Conservation (phyloP, 495 filamentous ascomycete genomes). For the Tetracladium setigerum region DNA sequence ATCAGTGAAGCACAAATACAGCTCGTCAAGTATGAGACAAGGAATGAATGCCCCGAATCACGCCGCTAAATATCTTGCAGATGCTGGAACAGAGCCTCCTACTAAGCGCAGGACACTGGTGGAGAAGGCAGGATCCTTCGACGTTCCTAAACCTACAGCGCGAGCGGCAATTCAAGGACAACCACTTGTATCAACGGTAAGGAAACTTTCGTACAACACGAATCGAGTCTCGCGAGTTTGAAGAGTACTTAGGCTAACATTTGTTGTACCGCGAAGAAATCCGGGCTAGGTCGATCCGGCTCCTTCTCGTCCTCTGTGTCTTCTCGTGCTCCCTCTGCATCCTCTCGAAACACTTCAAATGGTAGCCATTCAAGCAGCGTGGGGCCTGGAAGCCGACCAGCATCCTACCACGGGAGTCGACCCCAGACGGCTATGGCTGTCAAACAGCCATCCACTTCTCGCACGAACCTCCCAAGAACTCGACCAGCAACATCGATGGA, state of each 20-base stretch:
- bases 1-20: conserved; percentile 29
- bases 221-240: background rate
- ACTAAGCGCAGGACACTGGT: conserved; percentile 52
- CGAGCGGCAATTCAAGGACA: conserved; percentile 28
- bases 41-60: background rate
- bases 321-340: conserved; percentile 32
- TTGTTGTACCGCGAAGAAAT: background rate
- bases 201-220: too few species aligned
- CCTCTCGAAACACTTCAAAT: conserved; percentile 41
- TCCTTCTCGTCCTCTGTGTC: conserved; percentile 22
- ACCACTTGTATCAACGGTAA: conserved; percentile 20
- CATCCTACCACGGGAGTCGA: conserved; percentile 34
- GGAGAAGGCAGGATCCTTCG: conserved; percentile 37
- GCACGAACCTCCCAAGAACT: conserved; percentile 26
- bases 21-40: conserved; percentile 10
- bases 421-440: conserved; percentile 26
- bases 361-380: conserved; percentile 48
- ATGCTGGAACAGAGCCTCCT: conserved; percentile 37
- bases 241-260: conserved; percentile 4
- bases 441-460: conserved; percentile 14
- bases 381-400: conserved; percentile 43
- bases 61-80: conserved; percentile 4
- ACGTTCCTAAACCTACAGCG: conserved; percentile 30
- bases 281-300: conserved; percentile 6
- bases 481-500: conserved; percentile 58